These are phyloP conservation scores for Fusarium sp. DNA, from an alignment of 2,329 filamentous ascomycete species.

Conservation along the genomic window DNA sequence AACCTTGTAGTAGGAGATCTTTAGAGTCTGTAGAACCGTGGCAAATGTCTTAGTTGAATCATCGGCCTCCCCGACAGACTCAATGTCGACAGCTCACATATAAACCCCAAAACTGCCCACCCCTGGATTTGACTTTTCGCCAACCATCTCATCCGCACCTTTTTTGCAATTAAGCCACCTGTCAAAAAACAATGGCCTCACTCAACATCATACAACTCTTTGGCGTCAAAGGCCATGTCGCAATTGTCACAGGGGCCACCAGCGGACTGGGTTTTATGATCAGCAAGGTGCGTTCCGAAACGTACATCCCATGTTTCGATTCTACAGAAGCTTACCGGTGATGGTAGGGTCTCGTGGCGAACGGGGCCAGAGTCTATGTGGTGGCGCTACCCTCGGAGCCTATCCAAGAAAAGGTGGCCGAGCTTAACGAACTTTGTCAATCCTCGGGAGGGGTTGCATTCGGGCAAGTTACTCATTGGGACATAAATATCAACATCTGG, in stretches of 20 bases:
- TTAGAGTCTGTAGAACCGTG: background rate
- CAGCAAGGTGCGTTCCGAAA: background rate
- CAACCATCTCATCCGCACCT: background rate
- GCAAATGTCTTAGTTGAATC: background rate
- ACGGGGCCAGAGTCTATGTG: constrained; percentile 60
- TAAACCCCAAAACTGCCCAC: background rate
- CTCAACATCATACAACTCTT: background rate
- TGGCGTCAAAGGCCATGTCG: background rate
- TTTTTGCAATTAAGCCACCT: background rate
- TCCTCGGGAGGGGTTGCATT: constrained; percentile 51
- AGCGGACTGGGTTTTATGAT: background rate
- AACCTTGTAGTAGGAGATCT: background rate
- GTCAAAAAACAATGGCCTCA: background rate
- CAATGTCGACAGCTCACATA: background rate
- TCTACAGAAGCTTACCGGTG: background rate
- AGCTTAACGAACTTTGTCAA: constrained; percentile 54
- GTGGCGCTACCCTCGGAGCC: constrained; percentile 55
- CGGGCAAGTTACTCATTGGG: constrained; percentile 45
- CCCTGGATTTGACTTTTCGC: background rate
- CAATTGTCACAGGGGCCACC: background rate
- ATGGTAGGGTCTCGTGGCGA: constrained; percentile 54
- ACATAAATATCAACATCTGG: background rate
- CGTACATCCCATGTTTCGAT: background rate
- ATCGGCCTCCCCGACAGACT: background rate
- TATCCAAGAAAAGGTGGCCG: constrained; percentile 51